Percentiles rank a stretch among this genome's conserved stretches.
Conservation (phyloP, 345 rosid genomes). For the Populus tremula region DNA sequence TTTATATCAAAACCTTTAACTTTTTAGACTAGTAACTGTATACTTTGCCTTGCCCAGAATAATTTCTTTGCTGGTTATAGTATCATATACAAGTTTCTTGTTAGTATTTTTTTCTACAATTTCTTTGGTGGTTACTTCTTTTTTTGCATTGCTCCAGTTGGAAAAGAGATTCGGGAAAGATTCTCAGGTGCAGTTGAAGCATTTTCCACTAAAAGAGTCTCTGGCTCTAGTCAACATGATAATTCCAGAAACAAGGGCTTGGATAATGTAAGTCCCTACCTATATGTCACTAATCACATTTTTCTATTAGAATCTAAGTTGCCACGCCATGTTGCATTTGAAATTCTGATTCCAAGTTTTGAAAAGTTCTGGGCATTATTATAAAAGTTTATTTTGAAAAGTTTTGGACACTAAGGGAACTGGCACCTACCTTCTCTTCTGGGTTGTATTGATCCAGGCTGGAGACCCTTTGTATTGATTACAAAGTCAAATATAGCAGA, state of each 20-base stretch:
- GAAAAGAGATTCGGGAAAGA: slow-evolving; percentile 78
- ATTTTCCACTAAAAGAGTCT: slow-evolving; percentile 58
- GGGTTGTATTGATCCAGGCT: neutral
- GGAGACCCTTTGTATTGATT: neutral
- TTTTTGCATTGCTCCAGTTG: slow-evolving; percentile 38
- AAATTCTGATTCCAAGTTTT: neutral
- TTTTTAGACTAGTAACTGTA: neutral
- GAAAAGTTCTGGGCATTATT: too few relatives aligned
- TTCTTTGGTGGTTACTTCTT: neutral
- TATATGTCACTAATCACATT: neutral
- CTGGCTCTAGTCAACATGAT: slow-evolving; percentile 58
- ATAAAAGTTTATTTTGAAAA: too few relatives aligned
- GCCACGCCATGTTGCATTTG: neutral
- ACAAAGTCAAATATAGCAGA: neutral
- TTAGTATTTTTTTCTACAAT: neutral
- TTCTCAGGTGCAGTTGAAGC: slow-evolving; percentile 82
- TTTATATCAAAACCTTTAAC: neutral
- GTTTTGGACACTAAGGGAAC: neutral
- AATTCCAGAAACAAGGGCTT: slow-evolving; percentile 47
- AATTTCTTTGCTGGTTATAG: too few relatives aligned
- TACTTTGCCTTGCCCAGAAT: neutral
- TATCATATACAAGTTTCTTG: neutral
- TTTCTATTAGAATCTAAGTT: neutral
- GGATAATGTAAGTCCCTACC: slow-evolving; percentile 35
- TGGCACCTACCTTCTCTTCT: too few relatives aligned